Evolutionary conservation across 805 yeast species (phyloP), one percentile per base, ranked within the genome.

Genomic region (Blastobotrys attinorum): DNA sequence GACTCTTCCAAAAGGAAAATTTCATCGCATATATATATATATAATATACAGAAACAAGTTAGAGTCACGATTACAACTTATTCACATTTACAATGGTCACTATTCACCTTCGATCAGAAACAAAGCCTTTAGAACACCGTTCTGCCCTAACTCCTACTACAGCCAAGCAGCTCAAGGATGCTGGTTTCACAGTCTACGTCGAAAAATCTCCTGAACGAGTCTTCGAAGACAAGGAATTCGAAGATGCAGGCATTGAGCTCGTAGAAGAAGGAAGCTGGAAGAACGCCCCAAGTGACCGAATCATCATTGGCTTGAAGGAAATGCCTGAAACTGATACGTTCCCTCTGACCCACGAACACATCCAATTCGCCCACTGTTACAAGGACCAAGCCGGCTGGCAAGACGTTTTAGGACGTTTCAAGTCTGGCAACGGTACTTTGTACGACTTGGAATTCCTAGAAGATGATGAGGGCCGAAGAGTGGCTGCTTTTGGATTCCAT

Each of bases 401-500:
- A 63, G 85, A 87, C 47, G 97, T 92, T 13, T 69, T 92, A 56
- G 62, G 73, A 47, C 78, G 99, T 65, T 92, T 88, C 71, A 94
- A 94, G 41, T 81, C 76, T 32, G 99, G 99, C 40, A 77, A 83
- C 47, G 97, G 98, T 55, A 74, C 77, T 11, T 75, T 92, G 53
- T 92, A 92, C 63, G 99, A 92, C 63, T 72, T 92, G 53, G 99
- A 92, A 69, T 92, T 92, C 61, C 72, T 92, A 63, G 94, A 85
- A 64, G 87, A 92, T 63, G 96, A 83, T 56, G 80, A 77, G 59
- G 97, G 97, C 29, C 84, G 98, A 73, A 84, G 99, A 69, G 99
- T 92, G 22, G 99, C 99, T 37, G 98, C 98, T 6, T 92, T 92
- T 62, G 99, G 99, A n/a, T 92, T 77, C 72, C 90, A 90, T 64